phyloP scores from a whole-genome alignment of 2,329 filamentous ascomycete species.

The Sphaceloma murrayae region DNA sequence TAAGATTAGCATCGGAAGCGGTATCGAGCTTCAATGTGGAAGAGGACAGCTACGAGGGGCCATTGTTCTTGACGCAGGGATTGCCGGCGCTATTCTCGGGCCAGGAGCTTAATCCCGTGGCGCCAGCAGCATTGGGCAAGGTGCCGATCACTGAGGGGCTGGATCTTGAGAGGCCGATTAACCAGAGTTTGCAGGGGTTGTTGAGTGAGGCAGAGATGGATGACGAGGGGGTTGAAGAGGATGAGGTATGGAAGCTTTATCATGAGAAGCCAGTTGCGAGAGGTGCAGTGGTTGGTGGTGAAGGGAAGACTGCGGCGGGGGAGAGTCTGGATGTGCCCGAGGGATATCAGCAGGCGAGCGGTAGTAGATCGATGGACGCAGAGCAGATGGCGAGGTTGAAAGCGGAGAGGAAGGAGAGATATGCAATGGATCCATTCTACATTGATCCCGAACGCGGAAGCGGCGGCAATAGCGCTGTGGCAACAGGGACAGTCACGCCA shows the following conservation, averaged over 20 bases:
- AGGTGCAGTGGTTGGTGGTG: slow-evolving; percentile 32
- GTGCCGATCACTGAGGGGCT: slow-evolving; percentile 69
- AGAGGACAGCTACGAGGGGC: slow-evolving; percentile 64
- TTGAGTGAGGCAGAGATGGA: slow-evolving; percentile 46
- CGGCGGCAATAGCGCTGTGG: neutral
- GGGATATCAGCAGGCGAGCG: neutral
- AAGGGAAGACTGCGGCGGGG: slow-evolving; percentile 24
- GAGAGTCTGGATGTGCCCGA: slow-evolving; percentile 28
- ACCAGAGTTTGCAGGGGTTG: slow-evolving; percentile 59
- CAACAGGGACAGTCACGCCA: slow-evolving; percentile 58
- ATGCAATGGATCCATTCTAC: slow-evolving; percentile 93
- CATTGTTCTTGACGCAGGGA: slow-evolving; percentile 77
- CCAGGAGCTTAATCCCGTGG: slow-evolving; percentile 86
- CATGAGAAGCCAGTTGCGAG: slow-evolving; percentile 34
- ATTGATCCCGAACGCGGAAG: slow-evolving; percentile 45
- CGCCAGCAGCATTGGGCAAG: slow-evolving; percentile 69
- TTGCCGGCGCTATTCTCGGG: slow-evolving; percentile 81
- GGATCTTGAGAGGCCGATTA: slow-evolving; percentile 73
- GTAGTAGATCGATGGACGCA: slow-evolving; percentile 50
- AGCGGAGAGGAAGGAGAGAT: slow-evolving; percentile 67
- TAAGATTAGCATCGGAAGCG: slow-evolving; percentile 79
- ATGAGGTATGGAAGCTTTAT: slow-evolving; percentile 40
- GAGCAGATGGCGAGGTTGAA: slow-evolving; percentile 66
- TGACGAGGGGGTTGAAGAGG: slow-evolving; percentile 33
- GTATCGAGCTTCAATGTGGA: slow-evolving; percentile 52